Evolutionary conservation across 768 basidiomycete genomes (phyloP).

Genomic region (Termitomyces sp.): DNA sequence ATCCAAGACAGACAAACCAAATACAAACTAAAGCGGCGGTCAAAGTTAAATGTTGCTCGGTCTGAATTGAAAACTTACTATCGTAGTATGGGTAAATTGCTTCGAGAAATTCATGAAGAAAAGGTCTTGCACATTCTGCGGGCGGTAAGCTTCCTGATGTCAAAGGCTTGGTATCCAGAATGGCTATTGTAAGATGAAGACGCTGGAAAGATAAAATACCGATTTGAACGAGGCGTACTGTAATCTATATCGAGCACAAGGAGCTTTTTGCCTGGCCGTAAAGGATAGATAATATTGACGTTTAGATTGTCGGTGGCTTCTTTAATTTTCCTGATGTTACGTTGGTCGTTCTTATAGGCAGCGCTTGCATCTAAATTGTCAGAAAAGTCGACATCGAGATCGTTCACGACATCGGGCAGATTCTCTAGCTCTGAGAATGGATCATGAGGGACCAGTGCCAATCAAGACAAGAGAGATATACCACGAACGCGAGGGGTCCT

Average conservation of each 20-base stretch:
- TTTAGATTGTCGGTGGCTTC: slow-evolving; percentile 66
- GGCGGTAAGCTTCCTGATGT: slow-evolving; percentile 80
- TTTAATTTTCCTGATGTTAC: slow-evolving; percentile 79
- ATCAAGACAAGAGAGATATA: not conserved
- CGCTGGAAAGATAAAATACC: not conserved
- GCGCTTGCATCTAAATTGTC: slow-evolving; percentile 53
- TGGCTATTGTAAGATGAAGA: slow-evolving; percentile 42
- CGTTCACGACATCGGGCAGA: slow-evolving; percentile 72
- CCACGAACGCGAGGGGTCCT: slow-evolving; percentile 63
- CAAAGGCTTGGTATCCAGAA: slow-evolving; percentile 81
- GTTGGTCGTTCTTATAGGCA: slow-evolving; percentile 68
- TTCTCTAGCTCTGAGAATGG: slow-evolving; percentile 51
- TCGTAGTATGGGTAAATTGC: slow-evolving; percentile 81
- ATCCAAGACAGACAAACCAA: slow-evolving; percentile 45
- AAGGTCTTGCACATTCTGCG: slow-evolving; percentile 77
- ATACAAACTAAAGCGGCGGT: slow-evolving; percentile 54
- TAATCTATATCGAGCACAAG: slow-evolving; percentile 90
- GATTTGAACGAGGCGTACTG: slow-evolving; percentile 41
- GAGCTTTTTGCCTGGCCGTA: slow-evolving; percentile 73
- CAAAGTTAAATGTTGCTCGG: not conserved
- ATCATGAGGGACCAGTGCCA: not conserved
- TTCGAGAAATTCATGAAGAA: slow-evolving; percentile 81
- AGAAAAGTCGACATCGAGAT: slow-evolving; percentile 79
- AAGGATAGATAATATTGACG: slow-evolving; percentile 70
- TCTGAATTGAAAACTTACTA: slow-evolving; percentile 32